phyloP scores from a whole-genome alignment of 352 stramenopile genomes.

The Phytophthora rubi region DNA sequence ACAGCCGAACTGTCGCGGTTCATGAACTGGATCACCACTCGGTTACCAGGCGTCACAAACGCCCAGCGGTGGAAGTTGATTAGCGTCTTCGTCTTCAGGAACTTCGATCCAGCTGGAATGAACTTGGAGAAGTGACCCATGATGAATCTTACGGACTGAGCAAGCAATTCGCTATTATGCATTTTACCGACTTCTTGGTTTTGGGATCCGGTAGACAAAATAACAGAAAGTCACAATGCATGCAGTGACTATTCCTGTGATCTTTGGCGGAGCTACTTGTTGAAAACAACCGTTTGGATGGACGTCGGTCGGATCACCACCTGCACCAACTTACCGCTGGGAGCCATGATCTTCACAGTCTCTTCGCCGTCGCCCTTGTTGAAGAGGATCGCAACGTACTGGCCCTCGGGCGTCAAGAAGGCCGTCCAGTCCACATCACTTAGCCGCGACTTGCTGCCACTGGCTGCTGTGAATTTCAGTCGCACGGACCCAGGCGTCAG shows the following conservation, averaged over 20 bases:
- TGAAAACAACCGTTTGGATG: conserved; percentile 56
- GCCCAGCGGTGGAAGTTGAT: conserved; percentile 38
- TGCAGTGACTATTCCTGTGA: too few species aligned
- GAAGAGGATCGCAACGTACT: conserved; percentile 49
- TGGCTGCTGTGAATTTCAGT: conserved; percentile 41
- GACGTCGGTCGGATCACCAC: conserved; percentile 45
- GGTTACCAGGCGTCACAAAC: conserved; percentile 4
- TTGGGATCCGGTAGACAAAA: too few species aligned
- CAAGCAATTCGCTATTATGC: too few species aligned
- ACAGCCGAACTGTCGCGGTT: background rate
- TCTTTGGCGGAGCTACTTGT: conserved; percentile 20
- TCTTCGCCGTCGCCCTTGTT: conserved; percentile 44
- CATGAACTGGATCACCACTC: background rate
- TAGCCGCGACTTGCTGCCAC: conserved; percentile 22
- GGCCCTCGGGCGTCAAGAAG: conserved; percentile 49
- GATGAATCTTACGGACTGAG: too few species aligned
- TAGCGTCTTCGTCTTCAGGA: conserved; percentile 41
- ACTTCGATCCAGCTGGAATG: background rate
- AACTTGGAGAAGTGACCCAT: too few species aligned
- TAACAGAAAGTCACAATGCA: too few species aligned
- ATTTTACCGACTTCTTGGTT: too few species aligned
- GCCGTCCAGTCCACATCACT: conserved; percentile 48
- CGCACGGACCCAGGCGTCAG: conserved; percentile 52
- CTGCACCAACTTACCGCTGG: conserved; percentile 44
- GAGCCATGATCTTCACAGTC: conserved; percentile 49